Percentiles rank a stretch among this genome's conserved stretches.
Conservation (phyloP, 1,284 basidiomycete genomes). For the Cutaneotrichosporon spelunceum region DNA sequence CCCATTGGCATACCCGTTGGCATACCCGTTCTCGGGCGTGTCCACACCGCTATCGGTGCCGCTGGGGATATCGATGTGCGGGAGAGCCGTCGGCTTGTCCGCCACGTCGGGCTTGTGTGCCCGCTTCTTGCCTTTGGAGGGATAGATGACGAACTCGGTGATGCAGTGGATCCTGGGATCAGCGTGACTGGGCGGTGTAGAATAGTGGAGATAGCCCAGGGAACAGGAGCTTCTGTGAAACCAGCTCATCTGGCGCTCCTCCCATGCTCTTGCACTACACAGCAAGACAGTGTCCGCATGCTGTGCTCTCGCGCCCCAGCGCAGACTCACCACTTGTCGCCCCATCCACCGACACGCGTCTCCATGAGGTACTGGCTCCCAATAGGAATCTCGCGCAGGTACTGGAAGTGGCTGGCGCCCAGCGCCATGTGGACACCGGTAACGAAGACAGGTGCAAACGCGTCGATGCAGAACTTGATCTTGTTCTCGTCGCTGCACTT, state of each 20-base stretch:
- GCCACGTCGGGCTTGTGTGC: constrained; percentile 25
- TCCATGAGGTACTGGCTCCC: constrained; percentile 67
- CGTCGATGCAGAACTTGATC: constrained; percentile 55
- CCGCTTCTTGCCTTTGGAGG: constrained; percentile 52
- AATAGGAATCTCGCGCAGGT: constrained; percentile 74
- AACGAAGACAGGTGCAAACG: constrained; percentile 63
- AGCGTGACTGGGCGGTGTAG: background rate
- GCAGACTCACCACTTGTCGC: constrained; percentile 71
- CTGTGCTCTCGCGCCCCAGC: background rate
- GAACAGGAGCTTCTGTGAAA: too few species aligned
- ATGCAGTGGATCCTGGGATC: constrained; percentile 60
- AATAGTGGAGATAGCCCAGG: too few species aligned
- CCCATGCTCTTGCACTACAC: background rate
- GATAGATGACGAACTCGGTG: constrained; percentile 64
- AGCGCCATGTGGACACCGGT: constrained; percentile 67
- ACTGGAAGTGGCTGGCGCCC: constrained; percentile 69
- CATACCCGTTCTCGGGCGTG: constrained; percentile 16
- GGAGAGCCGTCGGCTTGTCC: constrained; percentile 16
- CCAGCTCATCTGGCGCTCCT: background rate
- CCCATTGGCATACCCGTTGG: constrained; percentile 11
- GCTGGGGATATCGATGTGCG: constrained; percentile 11
- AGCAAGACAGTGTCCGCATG: background rate
- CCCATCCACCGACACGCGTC: constrained; percentile 67
- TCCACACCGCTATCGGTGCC: constrained; percentile 13
- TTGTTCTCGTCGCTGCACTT: constrained; percentile 58